phyloP scores from a whole-genome alignment of 2,329 filamentous ascomycete species.

The Rhexocercosporidium sp. region DNA sequence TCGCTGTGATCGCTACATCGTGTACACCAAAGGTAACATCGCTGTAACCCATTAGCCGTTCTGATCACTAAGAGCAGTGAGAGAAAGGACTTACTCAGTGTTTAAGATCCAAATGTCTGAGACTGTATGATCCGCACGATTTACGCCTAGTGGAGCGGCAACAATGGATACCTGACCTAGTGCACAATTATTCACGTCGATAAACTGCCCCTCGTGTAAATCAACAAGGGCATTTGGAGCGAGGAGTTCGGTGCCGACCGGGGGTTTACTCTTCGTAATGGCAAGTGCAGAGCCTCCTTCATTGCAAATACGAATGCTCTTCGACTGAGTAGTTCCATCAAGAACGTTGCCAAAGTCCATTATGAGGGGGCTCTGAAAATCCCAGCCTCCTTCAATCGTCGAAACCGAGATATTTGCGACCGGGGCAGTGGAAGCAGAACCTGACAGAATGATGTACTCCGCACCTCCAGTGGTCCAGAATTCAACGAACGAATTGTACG shows the following conservation, averaged over 20 bases:
- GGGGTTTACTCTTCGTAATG: conserved; percentile 48
- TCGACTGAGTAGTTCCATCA: conserved; percentile 39
- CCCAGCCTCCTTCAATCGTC: conserved; percentile 44
- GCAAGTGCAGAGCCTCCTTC: conserved; percentile 44
- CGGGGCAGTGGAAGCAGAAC: conserved; percentile 43
- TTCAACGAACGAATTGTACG: conserved; percentile 44
- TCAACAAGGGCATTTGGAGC: conserved; percentile 43
- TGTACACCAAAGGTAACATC: conserved; percentile 48
- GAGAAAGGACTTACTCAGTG: conserved; percentile 38
- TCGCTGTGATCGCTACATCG: conserved; percentile 43
- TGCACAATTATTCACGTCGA: conserved; percentile 41
- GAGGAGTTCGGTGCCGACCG: conserved; percentile 41
- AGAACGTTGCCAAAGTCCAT: conserved; percentile 44
- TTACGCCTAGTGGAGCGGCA: conserved; percentile 40
- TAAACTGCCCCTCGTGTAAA: conserved; percentile 44
- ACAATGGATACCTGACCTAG: conserved; percentile 43
- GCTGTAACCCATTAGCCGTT: conserved; percentile 7
- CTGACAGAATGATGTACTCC: conserved; percentile 43
- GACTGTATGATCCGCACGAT: conserved; percentile 40
- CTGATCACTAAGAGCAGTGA: too few relatives aligned
- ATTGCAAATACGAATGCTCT: conserved; percentile 46
- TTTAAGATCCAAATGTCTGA: conserved; percentile 48
- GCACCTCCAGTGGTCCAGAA: conserved; percentile 46
- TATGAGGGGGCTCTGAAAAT: conserved; percentile 31
- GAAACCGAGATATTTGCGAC: conserved; percentile 45